These are phyloP conservation scores for Ogataea henricii DNA, from an alignment of 805 yeast species.

Conservation along the genomic window DNA sequence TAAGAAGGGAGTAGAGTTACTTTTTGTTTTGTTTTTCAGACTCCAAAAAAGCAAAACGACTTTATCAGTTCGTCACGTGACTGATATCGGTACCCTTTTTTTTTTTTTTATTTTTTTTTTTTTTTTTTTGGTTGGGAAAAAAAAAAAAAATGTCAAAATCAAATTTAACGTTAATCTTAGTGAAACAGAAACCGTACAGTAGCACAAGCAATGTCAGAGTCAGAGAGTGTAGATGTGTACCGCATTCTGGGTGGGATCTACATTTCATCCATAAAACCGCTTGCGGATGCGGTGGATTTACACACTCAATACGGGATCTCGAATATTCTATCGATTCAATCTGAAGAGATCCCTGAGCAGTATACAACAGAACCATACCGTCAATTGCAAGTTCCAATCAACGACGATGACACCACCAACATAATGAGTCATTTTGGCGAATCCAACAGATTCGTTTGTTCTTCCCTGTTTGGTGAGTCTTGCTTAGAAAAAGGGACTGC, in stretches of 20 bases:
- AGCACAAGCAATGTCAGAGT: background rate
- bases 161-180: background rate
- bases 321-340: conserved; percentile 70
- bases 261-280: conserved; percentile 71
- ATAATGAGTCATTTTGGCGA: conserved; percentile 62
- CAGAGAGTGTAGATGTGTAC: conserved; percentile 30
- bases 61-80: conserved; percentile 5
- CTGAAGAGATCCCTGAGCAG: conserved; percentile 59
- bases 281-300: conserved; percentile 55
- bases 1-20: too few relatives aligned
- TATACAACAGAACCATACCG: conserved; percentile 48
- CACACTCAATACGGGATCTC: conserved; percentile 56
- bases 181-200: too few relatives aligned
- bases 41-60: too few relatives aligned
- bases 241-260: conserved; percentile 81
- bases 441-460: conserved; percentile 65
- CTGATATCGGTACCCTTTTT: background rate
- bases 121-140: background rate
- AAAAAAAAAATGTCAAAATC: background rate
- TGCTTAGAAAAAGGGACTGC: conserved; percentile 17
- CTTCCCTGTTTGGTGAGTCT: conserved; percentile 54
- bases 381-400: conserved; percentile 63
- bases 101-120: background rate
- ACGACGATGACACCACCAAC: conserved; percentile 71
- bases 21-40: too few relatives aligned